Base-by-base conservation (phyloP, 73 alveolate species). In the Diophrys sp. region DNA sequence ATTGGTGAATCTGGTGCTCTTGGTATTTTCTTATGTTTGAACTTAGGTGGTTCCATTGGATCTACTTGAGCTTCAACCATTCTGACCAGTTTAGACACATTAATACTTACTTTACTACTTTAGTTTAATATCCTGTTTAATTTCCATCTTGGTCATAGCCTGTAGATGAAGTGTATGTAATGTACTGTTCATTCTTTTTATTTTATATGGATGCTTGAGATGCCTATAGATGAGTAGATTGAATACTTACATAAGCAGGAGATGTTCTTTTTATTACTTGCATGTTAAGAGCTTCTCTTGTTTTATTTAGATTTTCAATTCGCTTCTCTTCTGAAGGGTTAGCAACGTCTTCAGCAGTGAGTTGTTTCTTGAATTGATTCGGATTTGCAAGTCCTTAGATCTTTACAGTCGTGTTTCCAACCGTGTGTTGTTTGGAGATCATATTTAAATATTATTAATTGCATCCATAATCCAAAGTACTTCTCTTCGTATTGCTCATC, bases 31-130 rank as follows among this genome's bases (percentile, higher is more conserved):
- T 93, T 93, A 67, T 94, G 98, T 74, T 76, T 85, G 34, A 85
- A 91, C 24, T 90, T 54, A 14, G 96, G 92, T 34, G 97, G 97
- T 68, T 85, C 95, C 53, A 94, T 56, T 2, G 98, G 98, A 74
- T 94, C 98, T 24, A 70, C 89, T 67, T 89, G 84, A 30, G 67
- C 72, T 24, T 87, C 88, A 44, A 88, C 82, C 80, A 94, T 84
- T 70, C 89, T 80, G 62, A 94, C 77, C 62, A 44, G 18, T 44
- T 5, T 44, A 11, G 18, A 18, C 62, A 44, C 18, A 44, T 44
- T 44, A 44, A 44, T 44, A 44, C 62, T 44, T 44, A 44, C 62
- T 44, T 44, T 44, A 44, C 18, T 11, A 44, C 18, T 44, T 18
- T 44, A 44, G 62, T 44, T 44, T 44, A 44, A 44, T 44, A 18